phyloP scores from a whole-genome alignment of 768 basidiomycete species.

The Termitomyces sp. region DNA sequence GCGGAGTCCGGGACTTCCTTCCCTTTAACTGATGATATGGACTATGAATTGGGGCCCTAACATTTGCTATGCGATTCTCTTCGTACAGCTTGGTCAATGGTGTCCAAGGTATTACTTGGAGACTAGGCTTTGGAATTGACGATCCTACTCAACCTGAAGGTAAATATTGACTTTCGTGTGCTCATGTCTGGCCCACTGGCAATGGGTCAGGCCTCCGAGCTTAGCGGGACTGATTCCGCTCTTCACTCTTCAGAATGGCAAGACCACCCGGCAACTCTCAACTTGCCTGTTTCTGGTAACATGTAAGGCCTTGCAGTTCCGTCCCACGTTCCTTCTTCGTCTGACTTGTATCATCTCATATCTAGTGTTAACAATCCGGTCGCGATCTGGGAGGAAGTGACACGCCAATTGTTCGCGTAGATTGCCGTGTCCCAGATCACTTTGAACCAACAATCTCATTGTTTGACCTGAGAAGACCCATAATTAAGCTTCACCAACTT shows the following conservation, averaged over 20 bases:
- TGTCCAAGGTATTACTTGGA: slow-evolving; percentile 61
- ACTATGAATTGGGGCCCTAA: slow-evolving; percentile 2
- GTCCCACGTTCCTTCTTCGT: not conserved
- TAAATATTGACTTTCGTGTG: slow-evolving; percentile 18
- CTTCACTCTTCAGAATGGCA: slow-evolving; percentile 46
- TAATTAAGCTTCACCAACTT: slow-evolving; percentile 4
- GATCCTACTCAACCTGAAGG: slow-evolving; percentile 53
- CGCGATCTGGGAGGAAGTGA: slow-evolving; percentile 49
- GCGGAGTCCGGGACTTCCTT: slow-evolving; percentile 13
- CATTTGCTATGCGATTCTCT: slow-evolving; percentile 5
- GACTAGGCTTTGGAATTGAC: slow-evolving; percentile 56
- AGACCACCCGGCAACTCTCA: slow-evolving; percentile 48
- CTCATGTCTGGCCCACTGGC: not conserved
- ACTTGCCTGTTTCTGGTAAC: slow-evolving; percentile 44
- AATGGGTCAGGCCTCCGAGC: not conserved
- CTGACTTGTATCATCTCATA: slow-evolving; percentile 18
- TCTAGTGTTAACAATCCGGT: slow-evolving; percentile 52
- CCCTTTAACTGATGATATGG: not conserved
- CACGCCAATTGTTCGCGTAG: slow-evolving; percentile 21
- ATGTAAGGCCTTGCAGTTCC: slow-evolving; percentile 34
- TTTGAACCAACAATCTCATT: not conserved
- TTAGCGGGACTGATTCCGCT: not conserved
- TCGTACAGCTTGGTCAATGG: slow-evolving; percentile 44
- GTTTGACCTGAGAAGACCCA: not conserved
- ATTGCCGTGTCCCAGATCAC: slow-evolving; percentile 5